These are phyloP conservation scores for Aspergillus costaricaensis DNA, from an alignment of 2,329 filamentous ascomycete genomes.

Conservation along the genomic window DNA sequence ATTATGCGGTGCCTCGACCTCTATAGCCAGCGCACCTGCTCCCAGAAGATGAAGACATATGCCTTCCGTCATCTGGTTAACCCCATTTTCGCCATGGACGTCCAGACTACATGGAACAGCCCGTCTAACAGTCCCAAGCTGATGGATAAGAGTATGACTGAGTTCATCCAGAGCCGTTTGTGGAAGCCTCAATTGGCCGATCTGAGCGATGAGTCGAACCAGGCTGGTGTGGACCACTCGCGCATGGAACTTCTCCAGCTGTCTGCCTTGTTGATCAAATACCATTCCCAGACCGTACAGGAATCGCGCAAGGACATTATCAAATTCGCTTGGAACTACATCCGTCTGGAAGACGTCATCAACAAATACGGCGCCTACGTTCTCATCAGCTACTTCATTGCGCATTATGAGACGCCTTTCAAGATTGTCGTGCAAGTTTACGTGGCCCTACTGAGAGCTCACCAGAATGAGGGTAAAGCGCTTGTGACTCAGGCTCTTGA, in stretches of 20 bases:
- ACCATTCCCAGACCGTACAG: slow-evolving; percentile 82
- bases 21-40: slow-evolving; percentile 75
- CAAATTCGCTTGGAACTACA: slow-evolving; percentile 99
- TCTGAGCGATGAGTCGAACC: slow-evolving; percentile 76
- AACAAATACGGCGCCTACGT: slow-evolving; percentile 99
- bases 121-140: slow-evolving; percentile 65
- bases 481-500: slow-evolving; percentile 93
- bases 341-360: slow-evolving; percentile 96
- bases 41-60: slow-evolving; percentile 91
- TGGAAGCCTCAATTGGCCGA: slow-evolving; percentile 90
- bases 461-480: slow-evolving; percentile 90
- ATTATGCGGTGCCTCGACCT: slow-evolving; percentile 84
- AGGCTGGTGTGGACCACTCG: slow-evolving; percentile 89
- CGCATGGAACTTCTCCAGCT: slow-evolving; percentile 94
- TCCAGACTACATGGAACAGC: slow-evolving; percentile 75
- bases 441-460: slow-evolving; percentile 83
- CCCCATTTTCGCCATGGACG: slow-evolving; percentile 93
- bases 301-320: slow-evolving; percentile 97
- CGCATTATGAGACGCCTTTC: slow-evolving; percentile 89
- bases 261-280: slow-evolving; percentile 92
- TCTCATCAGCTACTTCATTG: slow-evolving; percentile 95
- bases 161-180: slow-evolving; percentile 86
- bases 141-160: slow-evolving; percentile 83
- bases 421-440: slow-evolving; percentile 98
- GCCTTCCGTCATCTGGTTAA: slow-evolving; percentile 90